Evolutionary conservation across 805 yeast genomes (phyloP).

Genomic region (Sungouiozyma intestinalis): DNA sequence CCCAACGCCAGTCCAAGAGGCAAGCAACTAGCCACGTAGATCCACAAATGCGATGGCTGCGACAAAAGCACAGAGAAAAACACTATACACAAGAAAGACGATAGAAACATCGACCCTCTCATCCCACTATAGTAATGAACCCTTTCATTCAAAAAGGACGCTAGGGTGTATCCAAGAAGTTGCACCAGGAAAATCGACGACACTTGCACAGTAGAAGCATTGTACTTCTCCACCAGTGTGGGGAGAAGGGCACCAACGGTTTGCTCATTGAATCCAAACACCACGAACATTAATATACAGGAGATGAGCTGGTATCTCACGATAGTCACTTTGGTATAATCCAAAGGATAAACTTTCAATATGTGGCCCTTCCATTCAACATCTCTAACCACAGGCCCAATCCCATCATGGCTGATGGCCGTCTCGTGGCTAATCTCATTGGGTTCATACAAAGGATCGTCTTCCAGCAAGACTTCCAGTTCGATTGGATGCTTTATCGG

Average conservation of each 20-base stretch:
- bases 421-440: not conserved
- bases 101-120: slow-evolving; percentile 21
- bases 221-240: slow-evolving; percentile 19
- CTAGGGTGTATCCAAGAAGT: slow-evolving; percentile 23
- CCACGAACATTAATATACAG: slow-evolving; percentile 21
- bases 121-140: slow-evolving; percentile 20
- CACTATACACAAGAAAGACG: slow-evolving; percentile 13
- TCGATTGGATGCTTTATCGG: not conserved
- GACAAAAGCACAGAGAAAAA: slow-evolving; percentile 13
- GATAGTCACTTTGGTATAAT: slow-evolving; percentile 18
- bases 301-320: slow-evolving; percentile 23
- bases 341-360: slow-evolving; percentile 19
- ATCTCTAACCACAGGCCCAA: slow-evolving; percentile 5
- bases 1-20: slow-evolving; percentile 30
- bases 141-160: slow-evolving; percentile 23
- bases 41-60: slow-evolving; percentile 17
- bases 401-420: not conserved
- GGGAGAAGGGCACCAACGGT: slow-evolving; percentile 28
- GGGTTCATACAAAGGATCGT: not conserved
- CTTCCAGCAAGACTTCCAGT: not conserved
- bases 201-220: slow-evolving; percentile 17
- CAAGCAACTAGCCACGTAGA: slow-evolving; percentile 18
- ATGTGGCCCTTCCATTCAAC: slow-evolving; percentile 20
- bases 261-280: slow-evolving; percentile 29
- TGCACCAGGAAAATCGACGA: slow-evolving; percentile 26